These are phyloP conservation scores for Metarhizium rileyi DNA, from an alignment of 2,329 filamentous ascomycete genomes.

Conservation along the genomic window DNA sequence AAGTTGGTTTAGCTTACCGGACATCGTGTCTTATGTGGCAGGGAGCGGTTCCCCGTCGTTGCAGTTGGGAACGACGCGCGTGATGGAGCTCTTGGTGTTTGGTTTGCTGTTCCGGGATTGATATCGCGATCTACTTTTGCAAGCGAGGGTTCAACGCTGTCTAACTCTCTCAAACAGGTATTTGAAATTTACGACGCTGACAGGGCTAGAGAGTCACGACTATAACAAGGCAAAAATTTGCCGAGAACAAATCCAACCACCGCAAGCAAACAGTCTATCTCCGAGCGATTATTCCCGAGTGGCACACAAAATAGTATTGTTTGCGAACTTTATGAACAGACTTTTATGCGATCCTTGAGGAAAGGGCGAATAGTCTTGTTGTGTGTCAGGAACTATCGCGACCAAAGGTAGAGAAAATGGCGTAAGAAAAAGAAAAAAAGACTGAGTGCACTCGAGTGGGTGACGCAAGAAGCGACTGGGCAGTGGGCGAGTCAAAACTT, in stretches of 20 bases:
- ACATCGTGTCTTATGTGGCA: slow-evolving; percentile 16
- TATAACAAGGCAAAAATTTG: slow-evolving; percentile 17
- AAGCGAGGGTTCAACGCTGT: slow-evolving; percentile 13
- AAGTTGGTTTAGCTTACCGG: slow-evolving; percentile 22
- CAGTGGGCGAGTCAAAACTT: neutral
- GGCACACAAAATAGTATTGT: neutral
- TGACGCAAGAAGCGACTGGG: neutral
- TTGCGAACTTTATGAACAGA: neutral
- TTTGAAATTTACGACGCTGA: slow-evolving; percentile 23
- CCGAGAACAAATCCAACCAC: slow-evolving; percentile 3
- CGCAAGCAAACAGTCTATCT: neutral
- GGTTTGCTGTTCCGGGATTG: slow-evolving; percentile 6
- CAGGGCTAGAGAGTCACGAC: slow-evolving; percentile 23
- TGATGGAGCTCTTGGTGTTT: slow-evolving; percentile 6
- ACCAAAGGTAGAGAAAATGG: neutral
- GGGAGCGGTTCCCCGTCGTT: neutral
- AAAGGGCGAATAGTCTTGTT: neutral
- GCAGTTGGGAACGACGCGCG: slow-evolving; percentile 1
- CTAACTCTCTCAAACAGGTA: slow-evolving; percentile 18
- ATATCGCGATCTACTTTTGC: slow-evolving; percentile 19
- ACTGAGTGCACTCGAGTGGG: neutral
- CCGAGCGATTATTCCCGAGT: neutral
- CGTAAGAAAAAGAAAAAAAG: neutral
- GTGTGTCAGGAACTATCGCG: neutral
- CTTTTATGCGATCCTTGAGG: neutral